Evolutionary conservation across 2,329 filamentous ascomycete species (phyloP).

Genomic region (Xylaria sp.): DNA sequence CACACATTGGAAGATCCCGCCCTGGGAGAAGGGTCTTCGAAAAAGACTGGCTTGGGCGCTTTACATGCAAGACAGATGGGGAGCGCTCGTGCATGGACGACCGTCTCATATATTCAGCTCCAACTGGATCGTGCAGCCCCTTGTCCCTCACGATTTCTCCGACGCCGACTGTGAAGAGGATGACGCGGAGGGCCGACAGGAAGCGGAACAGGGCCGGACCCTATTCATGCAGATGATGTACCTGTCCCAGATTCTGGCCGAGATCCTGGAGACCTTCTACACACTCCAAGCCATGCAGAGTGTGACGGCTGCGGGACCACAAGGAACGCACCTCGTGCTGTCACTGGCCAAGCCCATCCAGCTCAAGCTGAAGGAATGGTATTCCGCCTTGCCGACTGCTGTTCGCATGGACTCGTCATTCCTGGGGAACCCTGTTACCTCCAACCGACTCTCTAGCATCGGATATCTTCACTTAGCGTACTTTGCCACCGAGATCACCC

Average conservation of each 20-base stretch:
- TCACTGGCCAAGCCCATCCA: constrained; percentile 76
- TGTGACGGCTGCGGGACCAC: constrained; percentile 59
- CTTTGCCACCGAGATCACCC: constrained; percentile 88
- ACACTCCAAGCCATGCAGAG: constrained; percentile 69
- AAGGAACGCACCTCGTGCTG: constrained; percentile 67
- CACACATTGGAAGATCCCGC: constrained; percentile 77
- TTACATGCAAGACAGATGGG: constrained; percentile 92
- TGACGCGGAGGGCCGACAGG: constrained; percentile 55
- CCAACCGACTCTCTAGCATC: constrained; percentile 51
- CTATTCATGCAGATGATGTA: constrained; percentile 72
- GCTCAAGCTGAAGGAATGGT: constrained; percentile 78
- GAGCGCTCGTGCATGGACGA: constrained; percentile 65
- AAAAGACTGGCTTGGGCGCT: constrained; percentile 86
- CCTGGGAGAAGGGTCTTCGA: constrained; percentile 78
- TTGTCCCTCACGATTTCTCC: constrained; percentile 54
- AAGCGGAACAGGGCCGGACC: constrained; percentile 62
- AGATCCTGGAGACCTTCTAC: constrained; percentile 80
- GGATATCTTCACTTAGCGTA: constrained; percentile 87
- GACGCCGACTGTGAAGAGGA: constrained; percentile 62
- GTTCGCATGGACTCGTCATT: constrained; percentile 63
- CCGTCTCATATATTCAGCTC: constrained; percentile 56
- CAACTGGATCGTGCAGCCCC: constrained; percentile 62
- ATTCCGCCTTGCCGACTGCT: constrained; percentile 57
- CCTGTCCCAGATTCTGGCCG: constrained; percentile 68
- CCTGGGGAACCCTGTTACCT: constrained; percentile 35